Evolutionary conservation across 2,329 filamentous ascomycete genomes (phyloP), one percentile per base, ranked within the genome.

Genomic region (Cercospora beticola): DNA sequence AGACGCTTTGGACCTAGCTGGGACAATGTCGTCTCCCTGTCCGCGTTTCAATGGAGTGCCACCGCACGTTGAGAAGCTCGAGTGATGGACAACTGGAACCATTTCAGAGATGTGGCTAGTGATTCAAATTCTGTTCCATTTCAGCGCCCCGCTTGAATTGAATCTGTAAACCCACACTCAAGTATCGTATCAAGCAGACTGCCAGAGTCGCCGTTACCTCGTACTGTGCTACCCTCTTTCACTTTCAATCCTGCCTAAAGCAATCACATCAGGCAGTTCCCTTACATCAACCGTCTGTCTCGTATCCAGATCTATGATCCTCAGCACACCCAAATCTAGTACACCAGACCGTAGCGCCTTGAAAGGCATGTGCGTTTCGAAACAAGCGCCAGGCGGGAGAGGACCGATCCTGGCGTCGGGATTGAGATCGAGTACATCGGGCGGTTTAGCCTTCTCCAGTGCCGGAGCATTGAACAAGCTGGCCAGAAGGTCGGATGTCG

Each of bases 271-370:
- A 0, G 92, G 92, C 71, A 95, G 77, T 70, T 94, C 90, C 69
- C 87, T 85, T 65, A 94, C 88, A 78, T 94, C 91, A 3, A 92
- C 89, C 76, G 91, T 90, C 80, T 94, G 91, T 75, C 92, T 89
- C 36, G 87, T 91, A 23, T 83, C 87, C 68, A 94, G 77, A 78
- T 95, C 92, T 3, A 94, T 84, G 1, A 94, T 87, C 61, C 91
- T 83, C 21, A 94, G 83, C 2, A 89, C 89, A 73, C 94, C 92
- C 2, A 94, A 79, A n/a, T 86, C 85, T 31, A 92, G 84, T 33
- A 92, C 85, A 0, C 92, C 92, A 59, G 86, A 83, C 64, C 79
- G 80, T 63, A 93, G 81, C 4, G 91, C 89, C 64, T 93, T 81
- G 72, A 94, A 93, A 72, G 87, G 87, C 73, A 94, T 78, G 77